These are phyloP conservation scores for Phaeosphaeria sp. DNA, from an alignment of 2,329 filamentous ascomycete genomes.

Conservation along the genomic window DNA sequence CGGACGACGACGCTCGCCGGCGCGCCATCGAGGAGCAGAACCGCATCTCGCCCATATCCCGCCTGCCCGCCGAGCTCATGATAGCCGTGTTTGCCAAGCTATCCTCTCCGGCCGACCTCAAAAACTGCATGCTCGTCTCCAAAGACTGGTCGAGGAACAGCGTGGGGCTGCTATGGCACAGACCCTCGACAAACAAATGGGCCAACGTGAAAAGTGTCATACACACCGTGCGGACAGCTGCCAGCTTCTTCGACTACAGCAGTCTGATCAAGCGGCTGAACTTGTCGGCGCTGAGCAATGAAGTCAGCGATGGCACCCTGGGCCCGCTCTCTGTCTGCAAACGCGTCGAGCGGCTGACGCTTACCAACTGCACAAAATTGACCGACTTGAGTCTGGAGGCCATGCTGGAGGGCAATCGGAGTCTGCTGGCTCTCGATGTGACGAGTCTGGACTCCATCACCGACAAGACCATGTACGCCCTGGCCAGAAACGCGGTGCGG, in stretches of 20 bases:
- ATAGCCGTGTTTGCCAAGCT: constrained; percentile 92
- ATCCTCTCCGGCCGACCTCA: constrained; percentile 75
- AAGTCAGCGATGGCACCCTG: constrained; percentile 89
- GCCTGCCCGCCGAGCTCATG: constrained; percentile 91
- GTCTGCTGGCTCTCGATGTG: constrained; percentile 88
- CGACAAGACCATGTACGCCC: constrained; percentile 76
- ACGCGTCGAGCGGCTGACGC: constrained; percentile 86
- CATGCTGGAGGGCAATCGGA: constrained; percentile 78
- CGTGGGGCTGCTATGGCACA: constrained; percentile 93
- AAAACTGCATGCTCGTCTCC: constrained; percentile 91
- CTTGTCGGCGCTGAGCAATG: constrained; percentile 76
- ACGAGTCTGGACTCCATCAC: constrained; percentile 82
- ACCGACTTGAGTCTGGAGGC: constrained; percentile 84
- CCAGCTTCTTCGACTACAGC: constrained; percentile 87
- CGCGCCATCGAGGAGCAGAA: constrained; percentile 66
- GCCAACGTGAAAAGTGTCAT: constrained; percentile 81
- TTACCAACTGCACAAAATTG: constrained; percentile 86
- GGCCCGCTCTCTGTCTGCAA: constrained; percentile 83
- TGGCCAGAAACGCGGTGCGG: constrained; percentile 81
- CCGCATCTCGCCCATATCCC: constrained; percentile 79
- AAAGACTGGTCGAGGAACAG: constrained; percentile 92
- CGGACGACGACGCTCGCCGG: constrained; percentile 69
- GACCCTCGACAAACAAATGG: constrained; percentile 90
- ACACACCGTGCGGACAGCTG: constrained; percentile 71
- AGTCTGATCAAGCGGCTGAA: constrained; percentile 93